phyloP scores from a whole-genome alignment of 2,329 filamentous ascomycete species.

The Aspergillus luchuensis region DNA sequence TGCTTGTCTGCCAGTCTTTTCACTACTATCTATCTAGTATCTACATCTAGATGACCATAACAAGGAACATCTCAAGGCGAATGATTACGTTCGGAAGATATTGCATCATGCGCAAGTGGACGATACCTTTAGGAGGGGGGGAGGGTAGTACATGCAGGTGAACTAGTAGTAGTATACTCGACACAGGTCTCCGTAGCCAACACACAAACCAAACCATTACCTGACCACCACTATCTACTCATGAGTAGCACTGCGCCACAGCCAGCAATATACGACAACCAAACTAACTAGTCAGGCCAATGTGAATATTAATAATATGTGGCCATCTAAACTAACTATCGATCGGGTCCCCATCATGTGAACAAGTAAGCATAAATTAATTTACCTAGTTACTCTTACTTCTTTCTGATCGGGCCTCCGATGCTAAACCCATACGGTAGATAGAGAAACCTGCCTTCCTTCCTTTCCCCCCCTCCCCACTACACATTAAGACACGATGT shows the following conservation, averaged over 20 bases:
- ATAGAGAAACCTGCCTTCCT: neutral
- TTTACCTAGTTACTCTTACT: neutral
- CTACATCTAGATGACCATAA: neutral
- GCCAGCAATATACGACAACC: neutral
- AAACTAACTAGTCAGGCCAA: neutral
- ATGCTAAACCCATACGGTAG: neutral
- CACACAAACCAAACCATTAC: too few species aligned
- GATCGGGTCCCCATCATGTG: neutral
- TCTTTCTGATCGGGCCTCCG: neutral
- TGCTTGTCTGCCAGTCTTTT: neutral
- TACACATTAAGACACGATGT: constrained; percentile 10
- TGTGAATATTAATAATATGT: neutral
- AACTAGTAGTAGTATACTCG: too few species aligned
- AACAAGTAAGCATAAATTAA: constrained; percentile 2
- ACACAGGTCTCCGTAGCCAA: too few species aligned
- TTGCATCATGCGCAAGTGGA: neutral
- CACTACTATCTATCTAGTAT: neutral
- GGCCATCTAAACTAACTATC: neutral
- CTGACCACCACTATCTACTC: neutral
- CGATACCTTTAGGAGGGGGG: neutral
- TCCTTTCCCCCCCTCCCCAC: neutral
- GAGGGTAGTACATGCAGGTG: neutral
- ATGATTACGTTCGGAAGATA: neutral
- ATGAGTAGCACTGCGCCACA: neutral
- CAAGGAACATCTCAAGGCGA: neutral